Percentiles rank a stretch among this genome's conserved stretches.
Evolutionary conservation across 2,329 filamentous ascomycete species (phyloP).

Genomic region (Stachybotrys chartarum): DNA sequence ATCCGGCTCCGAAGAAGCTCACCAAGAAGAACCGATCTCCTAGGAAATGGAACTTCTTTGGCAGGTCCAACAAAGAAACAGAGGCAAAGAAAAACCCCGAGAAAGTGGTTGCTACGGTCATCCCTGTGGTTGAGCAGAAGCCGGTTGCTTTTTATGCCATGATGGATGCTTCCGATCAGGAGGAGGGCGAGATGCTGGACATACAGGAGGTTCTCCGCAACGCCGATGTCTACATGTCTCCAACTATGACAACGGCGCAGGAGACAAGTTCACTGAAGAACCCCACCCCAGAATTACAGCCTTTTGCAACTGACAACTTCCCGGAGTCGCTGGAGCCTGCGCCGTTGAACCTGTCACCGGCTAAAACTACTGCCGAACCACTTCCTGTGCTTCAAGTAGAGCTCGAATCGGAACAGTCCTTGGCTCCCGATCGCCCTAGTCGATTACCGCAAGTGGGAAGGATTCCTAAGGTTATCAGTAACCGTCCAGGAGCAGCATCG

Average conservation of each 20-base stretch:
- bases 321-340: conserved; percentile 3
- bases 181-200: conserved; percentile 34
- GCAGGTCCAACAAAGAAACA: conserved; percentile 42
- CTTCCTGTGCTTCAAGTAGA: conserved; percentile 2
- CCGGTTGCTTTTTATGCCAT: conserved; percentile 54
- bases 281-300: conserved; percentile 8
- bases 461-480: conserved; percentile 75
- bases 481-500: conserved; percentile 57
- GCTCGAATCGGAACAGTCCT: conserved; percentile 1
- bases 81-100: conserved; percentile 30
- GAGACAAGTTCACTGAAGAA: background rate
- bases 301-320: conserved; percentile 4
- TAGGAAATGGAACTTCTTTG: conserved; percentile 58
- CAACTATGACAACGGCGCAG: conserved; percentile 3
- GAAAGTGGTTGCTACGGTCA: conserved; percentile 36
- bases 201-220: conserved; percentile 42
- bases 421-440: conserved; percentile 30
- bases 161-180: conserved; percentile 51
- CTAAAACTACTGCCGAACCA: conserved; percentile 6
- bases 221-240: conserved; percentile 30
- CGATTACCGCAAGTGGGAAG: conserved; percentile 75
- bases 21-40: conserved; percentile 48
- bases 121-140: conserved; percentile 42
- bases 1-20: conserved; percentile 41
- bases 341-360: background rate